A percentile compares a stretch with the other conserved stretches of the same genome.
phyloP scores from a whole-genome alignment of 1,284 basidiomycete species.

The Ustilago crameri region DNA sequence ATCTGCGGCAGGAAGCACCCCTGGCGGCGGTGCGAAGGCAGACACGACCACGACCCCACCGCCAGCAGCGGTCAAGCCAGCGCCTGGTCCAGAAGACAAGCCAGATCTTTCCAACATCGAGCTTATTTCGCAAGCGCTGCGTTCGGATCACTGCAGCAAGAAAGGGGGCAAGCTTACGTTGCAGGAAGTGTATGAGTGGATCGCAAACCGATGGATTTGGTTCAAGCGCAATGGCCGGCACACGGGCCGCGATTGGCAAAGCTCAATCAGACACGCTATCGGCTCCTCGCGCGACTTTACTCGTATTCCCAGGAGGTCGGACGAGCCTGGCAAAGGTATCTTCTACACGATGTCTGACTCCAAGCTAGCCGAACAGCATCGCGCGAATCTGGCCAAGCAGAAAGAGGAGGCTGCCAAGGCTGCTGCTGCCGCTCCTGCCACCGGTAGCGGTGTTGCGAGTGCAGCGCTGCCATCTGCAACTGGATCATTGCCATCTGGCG shows the following conservation, averaged over 20 bases:
- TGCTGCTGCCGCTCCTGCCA: slow-evolving; percentile 21
- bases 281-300: slow-evolving; percentile 62
- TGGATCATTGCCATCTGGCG: slow-evolving; percentile 1
- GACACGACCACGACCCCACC: slow-evolving; percentile 9
- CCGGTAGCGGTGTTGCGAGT: slow-evolving; percentile 3
- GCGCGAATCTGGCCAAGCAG: slow-evolving; percentile 43
- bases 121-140: slow-evolving; percentile 62
- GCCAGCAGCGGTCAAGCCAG: slow-evolving; percentile 23
- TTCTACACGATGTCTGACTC: slow-evolving; percentile 63
- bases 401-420: slow-evolving; percentile 52
- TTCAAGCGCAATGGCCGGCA: slow-evolving; percentile 72
- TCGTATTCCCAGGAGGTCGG: slow-evolving; percentile 55
- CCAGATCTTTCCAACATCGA: slow-evolving; percentile 62
- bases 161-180: slow-evolving; percentile 85
- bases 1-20: slow-evolving; percentile 3
- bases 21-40: background rate
- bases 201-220: slow-evolving; percentile 86
- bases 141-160: slow-evolving; percentile 47
- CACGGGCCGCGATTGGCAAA: slow-evolving; percentile 66
- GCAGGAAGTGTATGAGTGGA: slow-evolving; percentile 92
- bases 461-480: slow-evolving; percentile 4
- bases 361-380: slow-evolving; percentile 51
- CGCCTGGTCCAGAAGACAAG: slow-evolving; percentile 56
- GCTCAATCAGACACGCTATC: slow-evolving; percentile 63
- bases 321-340: slow-evolving; percentile 65